Conservation (phyloP, 2,329 filamentous ascomycete species). For the Sodiomyces alkalinus region DNA sequence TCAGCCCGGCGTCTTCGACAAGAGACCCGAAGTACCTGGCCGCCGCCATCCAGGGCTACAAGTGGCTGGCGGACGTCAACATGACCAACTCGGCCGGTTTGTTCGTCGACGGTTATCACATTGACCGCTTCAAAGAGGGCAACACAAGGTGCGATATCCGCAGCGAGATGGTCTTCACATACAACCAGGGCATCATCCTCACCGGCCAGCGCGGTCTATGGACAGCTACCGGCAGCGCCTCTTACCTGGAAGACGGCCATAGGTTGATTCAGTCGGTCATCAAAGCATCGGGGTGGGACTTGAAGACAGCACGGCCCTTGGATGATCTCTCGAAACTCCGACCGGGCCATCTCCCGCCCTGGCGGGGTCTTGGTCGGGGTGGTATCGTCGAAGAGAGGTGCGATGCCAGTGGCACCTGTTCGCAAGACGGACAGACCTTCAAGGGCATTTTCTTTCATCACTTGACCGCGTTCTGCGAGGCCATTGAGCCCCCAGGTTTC, state of each 20-base stretch:
- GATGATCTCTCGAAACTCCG: slow-evolving; percentile 21
- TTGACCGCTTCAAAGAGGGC: slow-evolving; percentile 43
- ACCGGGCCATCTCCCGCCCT: slow-evolving; percentile 30
- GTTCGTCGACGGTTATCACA: slow-evolving; percentile 81
- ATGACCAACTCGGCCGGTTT: slow-evolving; percentile 68
- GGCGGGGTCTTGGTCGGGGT: slow-evolving; percentile 61
- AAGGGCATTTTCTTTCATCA: slow-evolving; percentile 44
- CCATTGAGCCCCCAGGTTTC: slow-evolving; percentile 35
- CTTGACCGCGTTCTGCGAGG: slow-evolving; percentile 13
- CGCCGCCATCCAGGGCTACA: slow-evolving; percentile 63
- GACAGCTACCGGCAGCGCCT: slow-evolving; percentile 55
- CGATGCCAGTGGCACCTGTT: slow-evolving; percentile 59
- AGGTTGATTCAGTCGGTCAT: slow-evolving; percentile 60
- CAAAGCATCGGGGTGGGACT: slow-evolving; percentile 59
- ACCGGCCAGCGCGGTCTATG: slow-evolving; percentile 70
- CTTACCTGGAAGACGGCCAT: slow-evolving; percentile 68
- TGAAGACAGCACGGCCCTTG: slow-evolving; percentile 23
- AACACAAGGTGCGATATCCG: slow-evolving; percentile 64
- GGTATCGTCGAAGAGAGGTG: slow-evolving; percentile 78
- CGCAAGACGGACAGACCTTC: slow-evolving; percentile 77
- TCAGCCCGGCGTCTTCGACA: slow-evolving; percentile 9
- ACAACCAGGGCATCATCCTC: slow-evolving; percentile 86
- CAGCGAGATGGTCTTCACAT: slow-evolving; percentile 85
- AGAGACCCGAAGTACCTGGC: slow-evolving; percentile 51
- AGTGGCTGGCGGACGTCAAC: slow-evolving; percentile 63